Evolutionary conservation across 768 basidiomycete species (phyloP), one percentile per base, ranked within the genome.

Genomic region (Mycena albidolilacea): DNA sequence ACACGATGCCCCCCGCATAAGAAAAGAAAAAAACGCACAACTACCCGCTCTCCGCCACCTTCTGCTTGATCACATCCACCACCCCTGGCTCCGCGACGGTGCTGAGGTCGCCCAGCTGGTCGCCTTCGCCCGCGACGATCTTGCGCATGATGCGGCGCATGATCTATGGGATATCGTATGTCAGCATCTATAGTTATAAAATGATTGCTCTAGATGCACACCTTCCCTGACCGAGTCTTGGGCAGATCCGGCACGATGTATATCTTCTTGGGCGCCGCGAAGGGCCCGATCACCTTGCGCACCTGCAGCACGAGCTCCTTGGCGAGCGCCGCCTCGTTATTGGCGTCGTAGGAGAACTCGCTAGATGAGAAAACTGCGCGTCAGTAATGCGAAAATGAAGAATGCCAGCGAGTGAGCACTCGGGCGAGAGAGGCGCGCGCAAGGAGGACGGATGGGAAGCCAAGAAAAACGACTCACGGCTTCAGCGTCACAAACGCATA

Each of bases 111-210:
- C 97, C 97, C 52, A 99, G 90, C 82, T 98, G 95, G 81, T 99
- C 97, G 9, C 91, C 95, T 81, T 99, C 96, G 50, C 95, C 95
- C 0, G 93, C 93, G 59, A 96, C 94, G 79, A 99, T 95, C 90
- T 99, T 99, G 79, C 98, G 91, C 90, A 99, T 90, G 74, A 98
- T 95, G 64, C 97, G 91, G 57, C 97, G 91, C 94, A 98, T 97
- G 82, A 97, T 96, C 94, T 91, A 65, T 17, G 72, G n/a, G 0
- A 39, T 15, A 19, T 19, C 50, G 8, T 8, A n/a, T 52, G 68
- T 55, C 14, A 43, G 57, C n/a, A 23, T 30, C 30, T 30, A 30
- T 30, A 30, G 3, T 3, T 2, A 30, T 30, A 30, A 30, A 30
- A 30, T 30, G 30, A 30, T 30, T 30, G 30, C 30, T 30, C 30